Evolutionary conservation across 2,329 filamentous ascomycete species (phyloP).

Genomic region (Hymenoscyphus fructigenus): DNA sequence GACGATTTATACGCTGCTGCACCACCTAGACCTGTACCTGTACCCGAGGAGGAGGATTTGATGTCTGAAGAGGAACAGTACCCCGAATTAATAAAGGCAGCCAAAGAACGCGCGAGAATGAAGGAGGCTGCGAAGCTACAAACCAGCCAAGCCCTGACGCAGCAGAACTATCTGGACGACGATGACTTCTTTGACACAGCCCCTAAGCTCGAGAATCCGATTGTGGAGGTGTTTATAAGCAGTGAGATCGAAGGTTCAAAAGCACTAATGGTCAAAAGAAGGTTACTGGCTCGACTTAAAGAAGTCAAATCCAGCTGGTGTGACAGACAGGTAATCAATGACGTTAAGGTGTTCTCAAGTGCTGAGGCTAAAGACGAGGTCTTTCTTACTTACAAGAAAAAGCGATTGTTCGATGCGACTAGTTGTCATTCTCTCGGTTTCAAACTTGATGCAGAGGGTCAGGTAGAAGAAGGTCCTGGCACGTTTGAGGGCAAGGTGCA

Average conservation of each 20-base stretch:
- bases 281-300: conserved; percentile 65
- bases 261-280: conserved; percentile 62
- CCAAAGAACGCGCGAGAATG: conserved; percentile 29
- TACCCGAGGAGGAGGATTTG: conserved; percentile 20
- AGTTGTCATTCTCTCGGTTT: conserved; percentile 70
- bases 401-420: conserved; percentile 71
- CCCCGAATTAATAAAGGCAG: conserved; percentile 33
- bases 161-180: conserved; percentile 19
- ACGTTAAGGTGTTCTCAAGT: conserved; percentile 34
- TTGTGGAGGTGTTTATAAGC: conserved; percentile 65
- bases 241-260: conserved; percentile 63
- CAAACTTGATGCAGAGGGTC: conserved; percentile 41
- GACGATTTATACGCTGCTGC: conserved; percentile 19
- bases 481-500: conserved; percentile 53
- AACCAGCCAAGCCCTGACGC: conserved; percentile 12
- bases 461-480: conserved; percentile 42
- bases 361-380: conserved; percentile 50
- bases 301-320: conserved; percentile 71
- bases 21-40: conserved; percentile 3
- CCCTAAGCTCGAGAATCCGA: conserved; percentile 40
- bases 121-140: conserved; percentile 21
- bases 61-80: conserved; percentile 33
- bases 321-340: conserved; percentile 54
- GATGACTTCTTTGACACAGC: conserved; percentile 21
- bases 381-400: conserved; percentile 77